A percentile compares a stretch with the other conserved stretches of the same genome.
phyloP scores from a whole-genome alignment of 768 basidiomycete genomes.

The Mycena epipterygia region DNA sequence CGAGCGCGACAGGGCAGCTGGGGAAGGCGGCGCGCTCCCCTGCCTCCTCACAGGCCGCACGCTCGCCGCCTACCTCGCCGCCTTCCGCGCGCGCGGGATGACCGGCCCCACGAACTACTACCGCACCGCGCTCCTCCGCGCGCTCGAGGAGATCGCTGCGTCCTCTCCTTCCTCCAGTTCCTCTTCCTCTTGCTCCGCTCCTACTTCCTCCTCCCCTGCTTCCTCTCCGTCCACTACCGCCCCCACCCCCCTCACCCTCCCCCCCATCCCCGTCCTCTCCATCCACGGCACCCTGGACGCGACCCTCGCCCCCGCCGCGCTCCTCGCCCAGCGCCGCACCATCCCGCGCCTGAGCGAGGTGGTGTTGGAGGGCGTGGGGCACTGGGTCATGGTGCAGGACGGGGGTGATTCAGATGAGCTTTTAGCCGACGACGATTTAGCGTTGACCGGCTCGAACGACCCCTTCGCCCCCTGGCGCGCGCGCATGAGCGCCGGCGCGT shows the following conservation, averaged over 20 bases:
- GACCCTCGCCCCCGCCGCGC: conserved; percentile 57
- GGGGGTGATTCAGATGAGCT: neutral
- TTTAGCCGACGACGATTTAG: neutral
- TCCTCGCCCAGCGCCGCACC: conserved; percentile 62
- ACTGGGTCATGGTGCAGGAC: conserved; percentile 80
- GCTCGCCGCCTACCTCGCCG: conserved; percentile 24
- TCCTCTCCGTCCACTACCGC: neutral
- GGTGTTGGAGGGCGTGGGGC: conserved; percentile 67
- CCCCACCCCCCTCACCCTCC: conserved; percentile 51
- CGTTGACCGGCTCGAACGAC: no score
- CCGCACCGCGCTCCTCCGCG: conserved; percentile 70
- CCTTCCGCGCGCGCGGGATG: conserved; percentile 66
- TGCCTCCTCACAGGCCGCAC: neutral
- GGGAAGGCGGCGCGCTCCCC: no score
- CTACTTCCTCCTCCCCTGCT: no score
- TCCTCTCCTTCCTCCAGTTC: neutral
- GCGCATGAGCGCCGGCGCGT: conserved; percentile 14
- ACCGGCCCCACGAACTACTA: conserved; percentile 85
- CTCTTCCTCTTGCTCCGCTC: no score
- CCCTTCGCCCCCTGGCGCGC: conserved; percentile 23
- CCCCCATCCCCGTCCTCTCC: conserved; percentile 68
- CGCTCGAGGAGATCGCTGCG: conserved; percentile 59
- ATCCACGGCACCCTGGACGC: conserved; percentile 71
- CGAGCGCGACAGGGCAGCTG: no score
- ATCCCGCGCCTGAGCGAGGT: conserved; percentile 65